Conservation (phyloP, 139 green algal genomes). For the Tetradesmus lagerheimii region DNA sequence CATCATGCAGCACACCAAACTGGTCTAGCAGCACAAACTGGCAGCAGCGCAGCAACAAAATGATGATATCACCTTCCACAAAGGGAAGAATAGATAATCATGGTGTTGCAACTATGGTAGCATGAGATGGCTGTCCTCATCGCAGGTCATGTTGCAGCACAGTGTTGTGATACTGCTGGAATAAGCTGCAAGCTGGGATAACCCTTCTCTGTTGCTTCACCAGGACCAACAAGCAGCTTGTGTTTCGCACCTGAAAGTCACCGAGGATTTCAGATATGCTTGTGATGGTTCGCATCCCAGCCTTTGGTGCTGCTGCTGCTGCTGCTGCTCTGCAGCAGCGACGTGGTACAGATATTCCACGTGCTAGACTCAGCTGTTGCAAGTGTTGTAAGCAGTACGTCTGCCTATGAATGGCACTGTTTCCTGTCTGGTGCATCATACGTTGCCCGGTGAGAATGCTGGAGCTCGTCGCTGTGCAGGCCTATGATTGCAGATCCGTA, state of each 20-base stretch:
- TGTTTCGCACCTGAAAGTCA: background rate
- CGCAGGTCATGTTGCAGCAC: too few species aligned
- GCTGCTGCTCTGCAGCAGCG: background rate
- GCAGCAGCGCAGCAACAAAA: background rate
- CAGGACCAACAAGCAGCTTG: too few species aligned
- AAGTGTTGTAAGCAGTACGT: background rate
- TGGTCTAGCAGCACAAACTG: constrained; percentile 85
- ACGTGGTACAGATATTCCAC: background rate
- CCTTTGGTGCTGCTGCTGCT: background rate
- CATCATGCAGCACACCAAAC: constrained; percentile 94
- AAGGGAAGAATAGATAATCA: too few species aligned
- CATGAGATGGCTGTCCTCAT: too few species aligned
- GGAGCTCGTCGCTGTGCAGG: background rate
- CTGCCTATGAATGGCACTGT: background rate
- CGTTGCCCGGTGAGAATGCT: background rate
- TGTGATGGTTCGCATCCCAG: background rate
- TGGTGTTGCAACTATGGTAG: too few species aligned
- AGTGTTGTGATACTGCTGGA: too few species aligned
- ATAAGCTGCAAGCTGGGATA: too few species aligned
- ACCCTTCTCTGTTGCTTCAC: too few species aligned
- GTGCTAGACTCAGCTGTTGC: background rate
- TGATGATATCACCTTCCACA: too few species aligned
- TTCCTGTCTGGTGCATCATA: background rate
- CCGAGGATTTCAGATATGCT: background rate
- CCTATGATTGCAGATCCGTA: background rate